Evolutionary conservation across 2,329 filamentous ascomycete genomes (phyloP).

Genomic region (Botrytis galanthina): DNA sequence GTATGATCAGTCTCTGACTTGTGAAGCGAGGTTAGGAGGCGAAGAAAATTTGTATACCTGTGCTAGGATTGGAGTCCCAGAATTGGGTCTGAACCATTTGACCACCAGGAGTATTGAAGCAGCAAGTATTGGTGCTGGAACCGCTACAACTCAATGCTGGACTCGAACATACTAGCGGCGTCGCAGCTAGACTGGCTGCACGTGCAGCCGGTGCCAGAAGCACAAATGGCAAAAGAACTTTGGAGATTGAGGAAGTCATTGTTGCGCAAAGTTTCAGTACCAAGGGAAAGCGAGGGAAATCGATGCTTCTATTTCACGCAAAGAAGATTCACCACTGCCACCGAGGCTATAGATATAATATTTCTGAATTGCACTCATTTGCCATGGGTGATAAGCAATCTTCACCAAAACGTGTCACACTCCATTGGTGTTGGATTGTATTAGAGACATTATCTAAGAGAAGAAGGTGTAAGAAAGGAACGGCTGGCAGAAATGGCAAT

Average conservation of each 20-base stretch:
- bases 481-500: background rate
- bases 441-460: background rate
- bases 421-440: background rate
- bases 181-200: constrained; percentile 26
- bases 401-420: constrained; percentile 15
- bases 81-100: constrained; percentile 74
- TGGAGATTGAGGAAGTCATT: constrained; percentile 8
- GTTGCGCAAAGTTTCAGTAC: background rate
- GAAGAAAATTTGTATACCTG: constrained; percentile 32
- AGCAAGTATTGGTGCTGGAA: constrained; percentile 61
- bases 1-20: background rate
- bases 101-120: constrained; percentile 71
- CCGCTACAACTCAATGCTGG: constrained; percentile 50
- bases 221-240: constrained; percentile 13
- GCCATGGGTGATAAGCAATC: constrained; percentile 15
- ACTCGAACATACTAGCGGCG: constrained; percentile 33
- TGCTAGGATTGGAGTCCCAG: constrained; percentile 66
- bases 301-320: constrained; percentile 9
- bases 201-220: constrained; percentile 15
- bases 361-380: background rate
- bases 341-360: constrained; percentile 8
- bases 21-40: background rate
- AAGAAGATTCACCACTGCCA: background rate
- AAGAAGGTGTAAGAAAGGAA: constrained; percentile 15
- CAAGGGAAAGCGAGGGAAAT: constrained; percentile 8